Conservation (phyloP, 176 grass and related monocot species). For the Melocanna baccifera region DNA sequence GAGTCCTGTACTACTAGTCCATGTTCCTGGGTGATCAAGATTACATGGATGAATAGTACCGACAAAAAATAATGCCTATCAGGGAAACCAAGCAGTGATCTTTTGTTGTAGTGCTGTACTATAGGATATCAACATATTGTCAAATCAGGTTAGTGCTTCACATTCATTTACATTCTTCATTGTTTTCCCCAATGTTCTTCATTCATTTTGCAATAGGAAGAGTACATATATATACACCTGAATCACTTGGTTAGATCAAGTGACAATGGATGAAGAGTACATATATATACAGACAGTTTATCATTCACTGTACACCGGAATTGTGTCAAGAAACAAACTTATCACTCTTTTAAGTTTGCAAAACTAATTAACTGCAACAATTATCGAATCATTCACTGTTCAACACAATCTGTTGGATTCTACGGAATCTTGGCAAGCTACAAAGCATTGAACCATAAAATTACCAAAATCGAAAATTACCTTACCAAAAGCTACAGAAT, state of each 20-base stretch:
- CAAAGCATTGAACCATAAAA: too few relatives aligned
- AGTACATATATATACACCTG: not conserved
- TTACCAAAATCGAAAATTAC: too few relatives aligned
- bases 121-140: not conserved
- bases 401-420: too few relatives aligned
- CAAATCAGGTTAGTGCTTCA: constrained; percentile 27
- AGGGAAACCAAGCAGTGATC: not conserved
- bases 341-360: too few relatives aligned
- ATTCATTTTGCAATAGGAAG: not conserved
- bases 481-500: too few relatives aligned
- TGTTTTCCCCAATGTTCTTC: not conserved
- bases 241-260: not conserved
- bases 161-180: not conserved
- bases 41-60: not conserved
- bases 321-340: too few relatives aligned
- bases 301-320: too few relatives aligned
- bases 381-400: too few relatives aligned
- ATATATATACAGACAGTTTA: too few relatives aligned
- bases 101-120: not conserved
- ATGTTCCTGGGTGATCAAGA: not conserved
- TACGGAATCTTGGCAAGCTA: too few relatives aligned
- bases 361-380: too few relatives aligned
- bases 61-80: not conserved
- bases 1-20: not conserved
- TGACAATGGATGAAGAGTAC: too few relatives aligned